Evolutionary conservation across 805 yeast genomes (phyloP), one percentile per base, ranked within the genome.

Genomic region (Saccharomycopsis olivae): DNA sequence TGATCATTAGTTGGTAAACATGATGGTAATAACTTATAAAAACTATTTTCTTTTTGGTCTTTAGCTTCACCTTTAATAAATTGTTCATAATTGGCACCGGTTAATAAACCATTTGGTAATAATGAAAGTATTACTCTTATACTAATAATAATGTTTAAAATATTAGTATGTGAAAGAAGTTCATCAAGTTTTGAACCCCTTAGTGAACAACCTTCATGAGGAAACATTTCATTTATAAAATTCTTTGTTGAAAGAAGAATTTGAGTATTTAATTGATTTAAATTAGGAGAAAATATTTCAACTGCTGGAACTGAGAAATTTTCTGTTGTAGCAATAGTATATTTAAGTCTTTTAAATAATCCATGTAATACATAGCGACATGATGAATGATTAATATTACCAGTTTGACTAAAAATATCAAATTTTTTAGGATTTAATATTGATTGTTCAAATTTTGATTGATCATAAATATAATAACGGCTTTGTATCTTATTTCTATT

Each of bases 1-100:
- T 61, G 58, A 35, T 59, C 56, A 39, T 59, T 55, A 21, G 61
- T 54, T 9, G 64, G 62, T 14, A 61, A 44, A 35, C 50, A 55
- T 20, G 49, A 42, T 27, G 66, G 64, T 28, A 62, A 43, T 13
- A 54, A 47, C 36, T 56, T 57, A 43, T 60, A 60, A 30, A 61
- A 61, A 9, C 14, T 18, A n/a, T 35, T 31, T 21, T 29, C 34
- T 16, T 23, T 24, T 11, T 16, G 19, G 14, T 35, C 40, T 18
- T 34, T 15, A 20, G 11, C 35, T 17, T 15, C 11, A 23, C 11
- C 11, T 15, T 15, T 27, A 8, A 32, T 5, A 36, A 40, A 40
- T 15, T 36, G 18, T n/a, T 40, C 34, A 21, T 25, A 40, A 23
- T 24, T 17, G 19, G n/a, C 29, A 13, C 39, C 33, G 16, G 30